These are phyloP conservation scores for Daldinia sp. DNA, from an alignment of 2,329 filamentous ascomycete species.

Conservation along the genomic window DNA sequence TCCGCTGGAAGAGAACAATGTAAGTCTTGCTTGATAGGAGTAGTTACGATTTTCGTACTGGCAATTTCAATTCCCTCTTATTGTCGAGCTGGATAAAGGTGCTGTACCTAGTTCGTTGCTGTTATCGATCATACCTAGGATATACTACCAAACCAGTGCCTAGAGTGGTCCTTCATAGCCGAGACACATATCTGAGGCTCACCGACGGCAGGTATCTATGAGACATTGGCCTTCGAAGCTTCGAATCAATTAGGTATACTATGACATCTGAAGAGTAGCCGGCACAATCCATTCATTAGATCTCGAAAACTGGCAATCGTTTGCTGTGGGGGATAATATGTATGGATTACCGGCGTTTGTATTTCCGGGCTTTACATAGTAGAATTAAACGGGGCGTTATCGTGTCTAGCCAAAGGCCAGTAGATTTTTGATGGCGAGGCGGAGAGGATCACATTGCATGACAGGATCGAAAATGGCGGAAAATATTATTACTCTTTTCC, in stretches of 20 bases:
- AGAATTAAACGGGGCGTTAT: slow-evolving; percentile 13
- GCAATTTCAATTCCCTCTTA: not conserved
- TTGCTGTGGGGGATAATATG: slow-evolving; percentile 6
- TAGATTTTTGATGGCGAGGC: slow-evolving; percentile 14
- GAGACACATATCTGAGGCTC: slow-evolving; percentile 18
- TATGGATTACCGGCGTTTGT: slow-evolving; percentile 11
- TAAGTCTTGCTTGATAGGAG: not conserved
- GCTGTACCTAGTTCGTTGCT: not conserved
- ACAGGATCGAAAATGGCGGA: slow-evolving; percentile 30
- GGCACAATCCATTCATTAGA: slow-evolving; percentile 2
- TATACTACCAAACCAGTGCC: not conserved
- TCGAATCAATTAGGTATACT: slow-evolving; percentile 11
- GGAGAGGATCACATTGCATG: slow-evolving; percentile 25
- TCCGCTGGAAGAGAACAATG: not conserved
- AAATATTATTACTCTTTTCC: slow-evolving; percentile 27
- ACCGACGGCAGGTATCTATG: slow-evolving; percentile 19
- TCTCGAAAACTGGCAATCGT: not conserved
- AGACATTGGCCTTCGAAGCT: slow-evolving; percentile 6
- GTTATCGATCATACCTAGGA: not conserved
- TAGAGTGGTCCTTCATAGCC: slow-evolving; percentile 3
- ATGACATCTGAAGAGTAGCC: not conserved
- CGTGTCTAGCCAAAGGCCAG: slow-evolving; percentile 9
- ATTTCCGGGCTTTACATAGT: slow-evolving; percentile 1
- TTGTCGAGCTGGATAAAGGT: not conserved
- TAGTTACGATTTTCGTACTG: not conserved